Evolutionary conservation across 441 rosid species (phyloP).

Genomic region (Flueggea neowawraea): DNA sequence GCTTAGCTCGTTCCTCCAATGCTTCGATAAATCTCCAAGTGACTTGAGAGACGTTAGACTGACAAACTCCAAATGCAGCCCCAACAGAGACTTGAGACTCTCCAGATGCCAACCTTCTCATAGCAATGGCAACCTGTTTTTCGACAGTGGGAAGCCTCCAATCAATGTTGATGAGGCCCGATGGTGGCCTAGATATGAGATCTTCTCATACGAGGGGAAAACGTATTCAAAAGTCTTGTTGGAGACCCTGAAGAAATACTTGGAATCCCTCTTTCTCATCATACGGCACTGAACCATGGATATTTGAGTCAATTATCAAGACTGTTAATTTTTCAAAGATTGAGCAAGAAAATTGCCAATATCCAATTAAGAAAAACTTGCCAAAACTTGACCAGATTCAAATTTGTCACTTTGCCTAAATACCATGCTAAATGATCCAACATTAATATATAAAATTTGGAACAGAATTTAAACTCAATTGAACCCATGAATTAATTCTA

Average conservation of each 20-base stretch:
- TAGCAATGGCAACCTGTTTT: constrained; percentile 93
- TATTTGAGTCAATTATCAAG: constrained; percentile 19
- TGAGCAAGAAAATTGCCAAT: too few species aligned
- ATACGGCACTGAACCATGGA: constrained; percentile 29
- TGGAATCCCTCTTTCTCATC: constrained; percentile 84
- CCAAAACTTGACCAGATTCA: too few species aligned
- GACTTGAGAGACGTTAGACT: constrained; percentile 95
- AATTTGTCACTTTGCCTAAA: too few species aligned
- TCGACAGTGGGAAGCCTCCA: constrained; percentile 95
- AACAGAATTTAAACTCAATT: too few species aligned
- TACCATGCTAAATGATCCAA: too few species aligned
- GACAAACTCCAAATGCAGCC: constrained; percentile 91
- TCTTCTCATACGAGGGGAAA: too few species aligned
- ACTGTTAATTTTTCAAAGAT: too few species aligned
- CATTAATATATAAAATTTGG: too few species aligned
- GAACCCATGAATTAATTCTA: too few species aligned
- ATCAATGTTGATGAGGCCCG: constrained; percentile 93
- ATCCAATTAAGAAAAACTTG: too few species aligned
- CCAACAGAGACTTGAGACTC: constrained; percentile 97
- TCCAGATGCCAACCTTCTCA: constrained; percentile 88
- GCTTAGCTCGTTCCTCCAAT: constrained; percentile 80
- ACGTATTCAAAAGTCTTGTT: too few species aligned
- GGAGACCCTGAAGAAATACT: constrained; percentile 82
- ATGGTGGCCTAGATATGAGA: constrained; percentile 89
- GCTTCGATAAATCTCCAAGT: constrained; percentile 98